A percentile compares a stretch with the other conserved stretches of the same genome.
phyloP scores from a whole-genome alignment of 2,329 filamentous ascomycete species.

The Dactylellina parvicollis region DNA sequence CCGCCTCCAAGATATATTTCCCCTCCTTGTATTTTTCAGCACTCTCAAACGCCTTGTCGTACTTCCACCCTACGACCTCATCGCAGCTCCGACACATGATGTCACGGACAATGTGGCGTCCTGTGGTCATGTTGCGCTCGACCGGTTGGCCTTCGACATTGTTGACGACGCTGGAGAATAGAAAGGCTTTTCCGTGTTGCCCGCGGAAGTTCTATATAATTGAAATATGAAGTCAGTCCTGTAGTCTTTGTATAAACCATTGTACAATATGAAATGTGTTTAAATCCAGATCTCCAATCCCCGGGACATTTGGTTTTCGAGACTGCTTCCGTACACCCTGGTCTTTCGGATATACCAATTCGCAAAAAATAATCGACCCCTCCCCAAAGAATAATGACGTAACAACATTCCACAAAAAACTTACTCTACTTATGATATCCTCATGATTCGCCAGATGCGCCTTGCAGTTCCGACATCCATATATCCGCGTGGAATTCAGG shows the following conservation, averaged over 20 bases:
- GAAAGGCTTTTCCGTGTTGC: conserved; percentile 96
- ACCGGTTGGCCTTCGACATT: conserved; percentile 81
- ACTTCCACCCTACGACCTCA: conserved; percentile 96
- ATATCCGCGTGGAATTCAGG: conserved; percentile 84
- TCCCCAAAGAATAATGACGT: too few relatives aligned
- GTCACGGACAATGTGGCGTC: conserved; percentile 91
- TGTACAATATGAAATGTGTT: too few relatives aligned
- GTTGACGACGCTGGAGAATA: conserved; percentile 95
- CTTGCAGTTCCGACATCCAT: conserved; percentile 94
- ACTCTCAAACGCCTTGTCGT: conserved; percentile 93
- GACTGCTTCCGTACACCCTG: too few relatives aligned
- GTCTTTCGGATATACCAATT: too few relatives aligned
- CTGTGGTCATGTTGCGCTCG: conserved; percentile 98
- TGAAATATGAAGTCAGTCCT: background rate
- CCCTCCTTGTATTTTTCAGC: conserved; percentile 99
- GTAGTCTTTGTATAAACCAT: too few relatives aligned
- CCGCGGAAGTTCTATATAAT: conserved; percentile 88
- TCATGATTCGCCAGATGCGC: conserved; percentile 94
- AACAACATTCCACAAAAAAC: conserved; percentile 59
- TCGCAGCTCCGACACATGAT: conserved; percentile 91
- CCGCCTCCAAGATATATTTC: conserved; percentile 94
- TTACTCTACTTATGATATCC: conserved; percentile 91
- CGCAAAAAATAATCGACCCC: too few relatives aligned
- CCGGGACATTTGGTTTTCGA: too few relatives aligned
- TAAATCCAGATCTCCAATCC: too few relatives aligned